These are phyloP conservation scores for Epichloe glyceriae DNA, from an alignment of 2,329 filamentous ascomycete species.

Conservation along the genomic window DNA sequence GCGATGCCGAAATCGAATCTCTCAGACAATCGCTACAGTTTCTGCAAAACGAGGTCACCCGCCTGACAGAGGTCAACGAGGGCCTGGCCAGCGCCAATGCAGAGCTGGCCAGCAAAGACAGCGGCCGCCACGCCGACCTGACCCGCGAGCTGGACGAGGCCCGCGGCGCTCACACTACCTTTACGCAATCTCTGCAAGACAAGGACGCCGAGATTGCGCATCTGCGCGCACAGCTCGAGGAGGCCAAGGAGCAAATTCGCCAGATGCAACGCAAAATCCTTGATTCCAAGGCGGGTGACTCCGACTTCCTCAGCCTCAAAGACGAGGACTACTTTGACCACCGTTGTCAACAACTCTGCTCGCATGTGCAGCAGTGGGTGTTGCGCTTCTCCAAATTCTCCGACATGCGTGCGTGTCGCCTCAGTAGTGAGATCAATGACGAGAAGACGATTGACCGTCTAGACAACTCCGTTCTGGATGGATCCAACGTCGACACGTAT, in stretches of 20 bases:
- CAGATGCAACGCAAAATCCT: slow-evolving; percentile 41
- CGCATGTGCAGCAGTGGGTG: slow-evolving; percentile 96
- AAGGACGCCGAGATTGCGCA: slow-evolving; percentile 76
- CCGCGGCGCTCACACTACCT: slow-evolving; percentile 49
- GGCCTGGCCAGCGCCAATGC: slow-evolving; percentile 65
- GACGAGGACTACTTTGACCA: slow-evolving; percentile 95
- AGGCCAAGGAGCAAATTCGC: slow-evolving; percentile 50
- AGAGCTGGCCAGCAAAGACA: slow-evolving; percentile 63
- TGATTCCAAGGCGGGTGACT: slow-evolving; percentile 45
- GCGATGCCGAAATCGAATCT: slow-evolving; percentile 74
- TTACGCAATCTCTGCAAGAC: slow-evolving; percentile 53
- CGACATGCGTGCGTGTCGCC: slow-evolving; percentile 74
- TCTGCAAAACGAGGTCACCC: slow-evolving; percentile 68
- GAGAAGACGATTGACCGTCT: slow-evolving; percentile 90
- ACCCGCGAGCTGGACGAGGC: slow-evolving; percentile 57
- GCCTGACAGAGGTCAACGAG: slow-evolving; percentile 72
- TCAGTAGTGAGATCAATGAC: slow-evolving; percentile 73
- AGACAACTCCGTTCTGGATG: slow-evolving; percentile 88
- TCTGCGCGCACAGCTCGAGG: slow-evolving; percentile 65
- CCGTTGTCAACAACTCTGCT: slow-evolving; percentile 86
- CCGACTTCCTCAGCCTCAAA: slow-evolving; percentile 60
- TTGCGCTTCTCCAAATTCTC: slow-evolving; percentile 96
- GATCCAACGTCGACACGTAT: slow-evolving; percentile 80
- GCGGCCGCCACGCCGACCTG: slow-evolving; percentile 53
- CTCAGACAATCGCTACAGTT: slow-evolving; percentile 68